Base-by-base conservation (phyloP, 1,284 basidiomycete species). In the Cryptococcus sp. region DNA sequence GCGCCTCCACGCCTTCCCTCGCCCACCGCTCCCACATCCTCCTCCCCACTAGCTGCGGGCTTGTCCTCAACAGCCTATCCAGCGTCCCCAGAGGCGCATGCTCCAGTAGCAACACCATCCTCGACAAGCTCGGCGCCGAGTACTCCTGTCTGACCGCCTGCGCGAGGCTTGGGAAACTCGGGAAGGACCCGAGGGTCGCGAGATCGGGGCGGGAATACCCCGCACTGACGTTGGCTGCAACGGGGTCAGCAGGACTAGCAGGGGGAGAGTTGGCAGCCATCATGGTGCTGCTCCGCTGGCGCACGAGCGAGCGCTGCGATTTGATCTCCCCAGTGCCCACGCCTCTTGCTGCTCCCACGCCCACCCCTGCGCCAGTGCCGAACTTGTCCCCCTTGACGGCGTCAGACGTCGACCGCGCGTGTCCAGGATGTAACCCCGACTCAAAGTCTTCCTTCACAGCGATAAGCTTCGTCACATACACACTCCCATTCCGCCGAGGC, bases 61-160 rank as follows among this genome's bases (percentile, higher is more conserved):
- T 70, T 3, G 61, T 62, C n/a, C 72, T 53, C n/a, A 78, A 64
- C 40, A 79, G 68, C 7, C 68, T 55, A 55, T 78, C 76, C 37
- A 75, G 49, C 6, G 78, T 76, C 0, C 79, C 79, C 8, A 75
- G 62, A 2, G 72, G 69, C 21, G 73, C 73, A 53, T 75, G 73
- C 61, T 79, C 78, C 36, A 79, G 65, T 6, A 79, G 58, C n/a
- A 79, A 61, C 6, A 76, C 67, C 46, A 79, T 55, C 15, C 72
- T 59, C n/a, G 70, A 63, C 18, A 61, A 37, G 3, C 65, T 53
- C 3, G 62, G 62, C 9, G 55, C 28, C 40, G 50, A 13, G 18
- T 53, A 48, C 6, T 59, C 52, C 11, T 61, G 42, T 33, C 62
- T 40, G 23, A 55, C 59, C 4, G 62, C 59, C 36, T 64, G 55